A percentile compares a stretch with the other conserved stretches of the same genome.
phyloP scores from a whole-genome alignment of 495 filamentous ascomycete species.

The Pseudoneurospora amorphoporcata region DNA sequence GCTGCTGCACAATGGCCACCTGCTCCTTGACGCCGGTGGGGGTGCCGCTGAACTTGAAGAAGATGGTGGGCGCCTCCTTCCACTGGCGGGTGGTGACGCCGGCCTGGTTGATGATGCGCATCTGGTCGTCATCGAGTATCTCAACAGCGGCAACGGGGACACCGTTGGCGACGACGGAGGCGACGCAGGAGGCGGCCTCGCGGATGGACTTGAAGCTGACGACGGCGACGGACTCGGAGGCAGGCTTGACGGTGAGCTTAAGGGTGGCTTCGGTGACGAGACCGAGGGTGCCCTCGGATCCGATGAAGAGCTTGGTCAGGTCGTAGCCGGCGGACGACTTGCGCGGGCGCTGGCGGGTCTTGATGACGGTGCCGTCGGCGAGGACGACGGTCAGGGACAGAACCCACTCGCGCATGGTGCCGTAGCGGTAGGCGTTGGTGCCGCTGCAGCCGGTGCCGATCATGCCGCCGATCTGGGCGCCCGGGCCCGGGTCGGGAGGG shows the following conservation, averaged over 20 bases:
- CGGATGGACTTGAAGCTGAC: slow-evolving; percentile 69
- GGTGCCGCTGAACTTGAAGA: slow-evolving; percentile 91
- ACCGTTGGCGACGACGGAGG: slow-evolving; percentile 66
- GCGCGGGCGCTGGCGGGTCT: slow-evolving; percentile 64
- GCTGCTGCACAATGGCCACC: slow-evolving; percentile 55
- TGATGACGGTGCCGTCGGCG: slow-evolving; percentile 85
- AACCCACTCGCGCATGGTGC: slow-evolving; percentile 96
- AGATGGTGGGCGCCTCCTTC: slow-evolving; percentile 75
- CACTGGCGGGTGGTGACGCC: slow-evolving; percentile 63
- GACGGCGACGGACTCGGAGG: slow-evolving; percentile 72
- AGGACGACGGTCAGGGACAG: slow-evolving; percentile 82
- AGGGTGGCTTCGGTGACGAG: slow-evolving; percentile 69
- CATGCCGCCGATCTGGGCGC: slow-evolving; percentile 92
- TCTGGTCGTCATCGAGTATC: slow-evolving; percentile 87
- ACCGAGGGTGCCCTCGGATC: slow-evolving; percentile 69
- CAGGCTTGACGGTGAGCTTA: slow-evolving; percentile 72
- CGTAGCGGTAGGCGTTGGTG: slow-evolving; percentile 88
- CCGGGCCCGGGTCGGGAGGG: slow-evolving; percentile 72
- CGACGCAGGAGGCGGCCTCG: slow-evolving; percentile 71
- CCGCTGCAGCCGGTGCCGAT: slow-evolving; percentile 88
- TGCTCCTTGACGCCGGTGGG: slow-evolving; percentile 70
- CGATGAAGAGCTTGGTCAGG: slow-evolving; percentile 69
- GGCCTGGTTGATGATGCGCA: slow-evolving; percentile 79
- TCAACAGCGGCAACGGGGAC: slow-evolving; percentile 84
- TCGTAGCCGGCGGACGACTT: slow-evolving; percentile 86